Percentiles rank a stretch among this genome's conserved stretches.
phyloP scores from a whole-genome alignment of 2,329 filamentous ascomycete species.

The Shiraia sp. region DNA sequence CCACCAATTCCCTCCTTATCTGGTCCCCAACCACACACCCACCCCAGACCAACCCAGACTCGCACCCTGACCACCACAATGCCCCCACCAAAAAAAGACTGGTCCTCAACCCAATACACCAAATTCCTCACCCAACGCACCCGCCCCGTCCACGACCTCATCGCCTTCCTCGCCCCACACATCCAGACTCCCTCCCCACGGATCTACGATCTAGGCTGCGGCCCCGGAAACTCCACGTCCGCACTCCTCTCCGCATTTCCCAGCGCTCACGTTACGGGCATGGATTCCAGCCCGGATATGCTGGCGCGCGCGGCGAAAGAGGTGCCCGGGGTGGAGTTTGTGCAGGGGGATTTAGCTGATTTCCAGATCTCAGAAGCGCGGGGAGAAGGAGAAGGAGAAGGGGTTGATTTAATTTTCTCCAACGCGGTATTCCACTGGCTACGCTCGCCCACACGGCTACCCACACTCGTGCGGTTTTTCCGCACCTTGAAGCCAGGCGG shows the following conservation, averaged over 20 bases:
- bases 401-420: slow-evolving; percentile 51
- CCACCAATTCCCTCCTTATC: too few relatives aligned
- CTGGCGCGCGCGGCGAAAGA: slow-evolving; percentile 51
- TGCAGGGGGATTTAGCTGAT: slow-evolving; percentile 51
- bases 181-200: slow-evolving; percentile 32
- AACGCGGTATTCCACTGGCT: slow-evolving; percentile 67
- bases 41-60: too few relatives aligned
- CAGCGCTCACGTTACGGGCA: slow-evolving; percentile 51
- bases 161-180: slow-evolving; percentile 52
- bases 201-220: slow-evolving; percentile 64
- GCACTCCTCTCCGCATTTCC: slow-evolving; percentile 56
- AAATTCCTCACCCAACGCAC: slow-evolving; percentile 60
- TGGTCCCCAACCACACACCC: too few relatives aligned
- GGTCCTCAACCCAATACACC: slow-evolving; percentile 62
- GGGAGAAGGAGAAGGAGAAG: too few relatives aligned
- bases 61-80: too few relatives aligned
- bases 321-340: slow-evolving; percentile 50
- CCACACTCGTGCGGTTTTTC: slow-evolving; percentile 52
- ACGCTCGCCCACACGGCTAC: slow-evolving; percentile 47
- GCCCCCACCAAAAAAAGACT: slow-evolving; percentile 43
- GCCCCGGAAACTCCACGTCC: slow-evolving; percentile 62
- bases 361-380: too few relatives aligned
- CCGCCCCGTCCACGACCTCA: slow-evolving; percentile 57
- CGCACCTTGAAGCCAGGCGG: slow-evolving; percentile 47
- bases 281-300: slow-evolving; percentile 63